Evolutionary conservation across 352 stramenopile genomes (phyloP).

Genomic region (Phytopythium boreale): DNA sequence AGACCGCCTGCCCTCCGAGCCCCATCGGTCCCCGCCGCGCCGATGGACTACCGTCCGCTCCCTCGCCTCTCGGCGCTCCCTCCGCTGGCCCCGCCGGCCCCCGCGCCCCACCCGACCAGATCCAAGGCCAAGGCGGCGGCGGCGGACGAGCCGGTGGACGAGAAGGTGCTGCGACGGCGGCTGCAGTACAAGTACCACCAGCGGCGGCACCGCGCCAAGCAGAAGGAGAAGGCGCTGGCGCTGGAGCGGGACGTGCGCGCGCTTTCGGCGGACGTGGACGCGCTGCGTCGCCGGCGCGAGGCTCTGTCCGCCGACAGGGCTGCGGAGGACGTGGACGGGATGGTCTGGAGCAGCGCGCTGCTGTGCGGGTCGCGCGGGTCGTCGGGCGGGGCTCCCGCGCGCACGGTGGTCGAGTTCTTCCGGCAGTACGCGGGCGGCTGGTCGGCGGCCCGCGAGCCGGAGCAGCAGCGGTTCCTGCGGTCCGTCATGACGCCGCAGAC

Average conservation of each 20-base stretch:
- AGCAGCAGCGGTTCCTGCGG: slow-evolving; percentile 54
- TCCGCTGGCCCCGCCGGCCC: background rate
- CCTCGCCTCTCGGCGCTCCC: background rate
- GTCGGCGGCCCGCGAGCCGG: slow-evolving; percentile 8
- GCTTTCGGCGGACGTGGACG: slow-evolving; percentile 36
- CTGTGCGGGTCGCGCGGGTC: slow-evolving; percentile 32
- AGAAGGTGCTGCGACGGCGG: slow-evolving; percentile 42
- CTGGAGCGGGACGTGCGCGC: slow-evolving; percentile 39
- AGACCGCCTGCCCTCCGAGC: background rate
- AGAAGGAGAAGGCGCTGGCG: slow-evolving; percentile 42
- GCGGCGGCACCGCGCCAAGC: slow-evolving; percentile 58
- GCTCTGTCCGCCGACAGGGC: too few relatives aligned
- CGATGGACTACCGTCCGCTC: background rate
- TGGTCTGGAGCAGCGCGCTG: slow-evolving; percentile 2
- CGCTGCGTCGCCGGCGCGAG: slow-evolving; percentile 28
- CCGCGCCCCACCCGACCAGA: background rate
- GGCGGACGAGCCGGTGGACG: slow-evolving; percentile 10
- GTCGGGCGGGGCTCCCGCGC: slow-evolving; percentile 22
- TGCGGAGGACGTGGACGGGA: background rate
- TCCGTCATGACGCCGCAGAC: slow-evolving; percentile 43
- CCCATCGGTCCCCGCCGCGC: background rate
- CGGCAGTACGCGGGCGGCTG: slow-evolving; percentile 49
- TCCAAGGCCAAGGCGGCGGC: background rate
- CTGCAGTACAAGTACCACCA: slow-evolving; percentile 74
- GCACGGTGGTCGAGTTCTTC: slow-evolving; percentile 52